These are phyloP conservation scores for Cyanidiococcus yangmingshanensis DNA, from an alignment of 23 red algal genomes.

Conservation along the genomic window DNA sequence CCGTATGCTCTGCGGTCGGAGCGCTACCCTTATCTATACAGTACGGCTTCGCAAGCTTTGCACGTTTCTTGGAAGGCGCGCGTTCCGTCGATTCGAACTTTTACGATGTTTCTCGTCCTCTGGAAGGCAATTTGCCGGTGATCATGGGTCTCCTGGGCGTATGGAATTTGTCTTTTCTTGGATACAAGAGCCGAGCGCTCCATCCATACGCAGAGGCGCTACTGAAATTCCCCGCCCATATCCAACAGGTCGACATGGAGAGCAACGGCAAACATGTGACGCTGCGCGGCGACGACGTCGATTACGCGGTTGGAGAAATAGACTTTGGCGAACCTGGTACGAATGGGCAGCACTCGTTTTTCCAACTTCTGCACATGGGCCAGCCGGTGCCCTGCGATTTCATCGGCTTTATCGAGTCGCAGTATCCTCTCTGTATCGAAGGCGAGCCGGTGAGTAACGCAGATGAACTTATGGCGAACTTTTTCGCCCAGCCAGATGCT, in stretches of 20 bases:
- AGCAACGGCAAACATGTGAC: slow-evolving; percentile 85
- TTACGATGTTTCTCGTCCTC: slow-evolving; percentile 26
- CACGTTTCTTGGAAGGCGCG: slow-evolving; percentile 63
- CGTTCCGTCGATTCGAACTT: slow-evolving; percentile 76
- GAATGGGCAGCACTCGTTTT: slow-evolving; percentile 95
- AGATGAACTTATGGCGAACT: slow-evolving; percentile 98
- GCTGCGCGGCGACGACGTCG: slow-evolving; percentile 51
- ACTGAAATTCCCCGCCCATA: slow-evolving; percentile 80
- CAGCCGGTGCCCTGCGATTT: slow-evolving; percentile 77
- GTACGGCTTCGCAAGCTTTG: slow-evolving; percentile 62
- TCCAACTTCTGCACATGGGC: slow-evolving; percentile 91
- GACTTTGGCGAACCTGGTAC: slow-evolving; percentile 97
- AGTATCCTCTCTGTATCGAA: slow-evolving; percentile 58
- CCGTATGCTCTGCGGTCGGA: slow-evolving; percentile 90
- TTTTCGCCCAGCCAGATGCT: slow-evolving; percentile 94
- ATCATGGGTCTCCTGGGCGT: slow-evolving; percentile 83
- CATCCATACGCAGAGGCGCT: slow-evolving; percentile 91
- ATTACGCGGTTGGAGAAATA: slow-evolving; percentile 61
- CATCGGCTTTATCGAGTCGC: slow-evolving; percentile 74
- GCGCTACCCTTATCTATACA: slow-evolving; percentile 69
- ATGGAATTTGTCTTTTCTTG: slow-evolving; percentile 91
- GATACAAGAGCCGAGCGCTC: slow-evolving; percentile 66
- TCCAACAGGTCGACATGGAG: slow-evolving; percentile 93
- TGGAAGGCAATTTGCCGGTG: slow-evolving; percentile 71
- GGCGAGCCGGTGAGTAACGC: slow-evolving; percentile 78